A percentile compares a stretch with the other conserved stretches of the same genome.
These are phyloP conservation scores for Eucalyptus virginea DNA, from an alignment of 345 rosid species.

Conservation along the genomic window DNA sequence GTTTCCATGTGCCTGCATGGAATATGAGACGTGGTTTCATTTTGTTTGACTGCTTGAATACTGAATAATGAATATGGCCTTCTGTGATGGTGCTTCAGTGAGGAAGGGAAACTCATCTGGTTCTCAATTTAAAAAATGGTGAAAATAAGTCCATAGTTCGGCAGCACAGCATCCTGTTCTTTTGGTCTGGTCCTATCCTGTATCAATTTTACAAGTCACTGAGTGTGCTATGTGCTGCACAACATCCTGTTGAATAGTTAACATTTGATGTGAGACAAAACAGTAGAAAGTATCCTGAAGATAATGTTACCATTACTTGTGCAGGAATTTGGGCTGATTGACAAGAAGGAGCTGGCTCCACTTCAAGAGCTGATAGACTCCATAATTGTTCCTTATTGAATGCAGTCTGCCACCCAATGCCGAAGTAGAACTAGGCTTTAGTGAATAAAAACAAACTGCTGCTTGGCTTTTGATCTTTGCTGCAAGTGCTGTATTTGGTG, in stretches of 20 bases:
- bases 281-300: not conserved
- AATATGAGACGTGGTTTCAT: not conserved
- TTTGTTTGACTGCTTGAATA: not conserved
- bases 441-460: not conserved
- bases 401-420: not conserved
- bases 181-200: not conserved
- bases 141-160: not conserved
- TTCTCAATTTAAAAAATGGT: not conserved
- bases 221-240: not conserved
- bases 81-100: not conserved
- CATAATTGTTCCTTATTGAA: conserved; percentile 66
- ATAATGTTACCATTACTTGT: not conserved
- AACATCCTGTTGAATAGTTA: not conserved
- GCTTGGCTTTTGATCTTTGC: not conserved
- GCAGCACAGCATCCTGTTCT: not conserved
- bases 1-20: not conserved
- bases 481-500: not conserved
- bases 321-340: conserved; percentile 93
- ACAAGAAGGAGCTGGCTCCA: conserved; percentile 97
- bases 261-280: not conserved
- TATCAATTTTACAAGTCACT: not conserved
- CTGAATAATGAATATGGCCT: not conserved
- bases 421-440: not conserved
- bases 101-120: not conserved
- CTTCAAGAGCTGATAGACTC: conserved; percentile 95